A percentile compares a stretch with the other conserved stretches of the same genome.
phyloP scores from a whole-genome alignment of 169 alveolate genomes.

The Perkinsus chesapeaki region DNA sequence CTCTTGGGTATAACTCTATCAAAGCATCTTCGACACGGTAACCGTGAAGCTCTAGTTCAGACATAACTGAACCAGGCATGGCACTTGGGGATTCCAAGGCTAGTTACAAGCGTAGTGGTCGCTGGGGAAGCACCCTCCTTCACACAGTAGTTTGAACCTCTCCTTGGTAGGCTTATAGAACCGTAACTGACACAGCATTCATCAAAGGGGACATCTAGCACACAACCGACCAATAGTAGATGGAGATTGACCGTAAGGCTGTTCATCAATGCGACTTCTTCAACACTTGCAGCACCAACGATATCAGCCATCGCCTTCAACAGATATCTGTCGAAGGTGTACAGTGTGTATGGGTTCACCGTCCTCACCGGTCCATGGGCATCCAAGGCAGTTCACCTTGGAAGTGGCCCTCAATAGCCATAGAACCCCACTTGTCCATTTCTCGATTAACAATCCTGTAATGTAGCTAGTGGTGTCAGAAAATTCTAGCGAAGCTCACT shows the following conservation, averaged over 20 bases:
- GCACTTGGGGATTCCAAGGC: too few species aligned
- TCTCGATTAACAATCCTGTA: neutral
- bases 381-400: constrained; percentile 10
- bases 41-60: neutral
- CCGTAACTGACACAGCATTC: neutral
- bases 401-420: neutral
- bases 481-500: neutral
- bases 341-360: neutral
- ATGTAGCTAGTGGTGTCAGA: neutral
- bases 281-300: neutral
- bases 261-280: constrained; percentile 8
- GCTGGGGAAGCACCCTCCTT: neutral
- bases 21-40: neutral
- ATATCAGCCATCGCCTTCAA: neutral
- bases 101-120: neutral
- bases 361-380: neutral
- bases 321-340: neutral
- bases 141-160: neutral
- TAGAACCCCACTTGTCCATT: neutral
- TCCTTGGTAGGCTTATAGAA: neutral
- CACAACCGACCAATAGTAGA: neutral
- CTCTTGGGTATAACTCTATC: neutral
- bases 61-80: neutral
- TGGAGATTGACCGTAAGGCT: neutral
- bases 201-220: neutral